Percentiles rank a stretch among this genome's conserved stretches.
Conservation (phyloP, 2,329 filamentous ascomycete species). For the Fusarium gaditjirri region DNA sequence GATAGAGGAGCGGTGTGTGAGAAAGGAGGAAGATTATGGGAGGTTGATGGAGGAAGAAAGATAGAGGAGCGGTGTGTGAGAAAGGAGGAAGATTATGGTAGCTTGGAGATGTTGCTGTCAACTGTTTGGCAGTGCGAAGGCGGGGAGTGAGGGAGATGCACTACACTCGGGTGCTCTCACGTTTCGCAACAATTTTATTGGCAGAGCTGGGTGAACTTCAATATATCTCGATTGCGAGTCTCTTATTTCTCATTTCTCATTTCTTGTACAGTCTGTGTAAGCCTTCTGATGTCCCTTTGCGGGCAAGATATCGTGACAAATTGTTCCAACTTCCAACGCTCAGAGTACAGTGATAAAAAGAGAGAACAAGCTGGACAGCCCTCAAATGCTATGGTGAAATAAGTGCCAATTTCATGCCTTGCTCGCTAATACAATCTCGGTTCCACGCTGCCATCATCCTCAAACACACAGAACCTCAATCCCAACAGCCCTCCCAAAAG, state of each 20-base stretch:
- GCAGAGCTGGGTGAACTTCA: background rate
- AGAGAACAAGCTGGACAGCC: accelerated
- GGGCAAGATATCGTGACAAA: background rate
- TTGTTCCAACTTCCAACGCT: background rate
- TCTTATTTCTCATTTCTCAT: accelerated
- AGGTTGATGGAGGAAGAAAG: background rate
- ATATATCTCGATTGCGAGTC: accelerated
- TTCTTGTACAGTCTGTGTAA: background rate
- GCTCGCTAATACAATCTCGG: too few species aligned
- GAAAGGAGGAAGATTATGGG: background rate
- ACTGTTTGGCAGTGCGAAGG: background rate
- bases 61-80: accelerated
- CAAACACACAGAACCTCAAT: background rate
- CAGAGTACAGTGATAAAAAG: background rate
- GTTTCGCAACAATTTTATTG: background rate
- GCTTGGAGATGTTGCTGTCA: background rate
- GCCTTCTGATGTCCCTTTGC: accelerated
- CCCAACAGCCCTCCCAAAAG: background rate
- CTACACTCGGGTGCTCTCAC: background rate
- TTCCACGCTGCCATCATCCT: background rate
- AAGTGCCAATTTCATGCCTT: accelerated
- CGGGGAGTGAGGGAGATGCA: background rate
- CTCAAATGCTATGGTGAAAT: accelerated
- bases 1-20: accelerated
- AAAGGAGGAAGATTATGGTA: background rate